Evolutionary conservation across 192 early-diverging fungal species (phyloP), one percentile per base, ranked within the genome.

Genomic region (Blastocladiella britannica): DNA sequence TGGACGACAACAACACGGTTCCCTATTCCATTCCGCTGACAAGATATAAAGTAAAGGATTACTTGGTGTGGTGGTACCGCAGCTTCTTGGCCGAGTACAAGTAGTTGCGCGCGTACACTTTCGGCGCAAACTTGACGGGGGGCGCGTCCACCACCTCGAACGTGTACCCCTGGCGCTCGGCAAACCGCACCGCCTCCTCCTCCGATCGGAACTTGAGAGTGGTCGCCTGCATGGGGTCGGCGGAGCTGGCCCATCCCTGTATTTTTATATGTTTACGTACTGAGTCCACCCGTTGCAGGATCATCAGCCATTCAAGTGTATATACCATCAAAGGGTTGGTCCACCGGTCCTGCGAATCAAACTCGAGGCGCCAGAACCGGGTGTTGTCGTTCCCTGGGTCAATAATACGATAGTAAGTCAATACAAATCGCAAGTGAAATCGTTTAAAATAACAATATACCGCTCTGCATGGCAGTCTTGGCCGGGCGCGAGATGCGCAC

Each of bases 131-230:
- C 53, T 67, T 66, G 54, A 72, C 71, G 64, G 79, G 71, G 63
- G 91, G 83, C n/a, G 90, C 89, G 63, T 93, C 87, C 64, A 93
- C 85, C 24, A 97, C 82, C 72, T 79, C 82, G 68, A 88, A 88
- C 29, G 82, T 80, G 81, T 89, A 97, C 4, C 91, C 91, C 71
- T 94, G 89, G 58, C 86, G 84, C 66, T 94, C 88, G n/a, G 89
- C 93, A 75, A 97, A 97, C 31, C 75, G 65, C 57, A 93, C 76
- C 27, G 93, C 91, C 30, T 85, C 86, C 62, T 97, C 89, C 69
- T 86, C 89, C 28, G 74, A 68, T 23, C 62, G 51, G 68, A 97
- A 97, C 66, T 89, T 86, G 70, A 94, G 70, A 12, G 68, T 65
- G 37, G 91, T 67, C 15, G 84, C 84, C 66, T 90, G 78, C 68